Evolutionary conservation across 1,139 yeast genomes (phyloP), one percentile per base, ranked within the genome.

Genomic region (Taphrina pruni): DNA sequence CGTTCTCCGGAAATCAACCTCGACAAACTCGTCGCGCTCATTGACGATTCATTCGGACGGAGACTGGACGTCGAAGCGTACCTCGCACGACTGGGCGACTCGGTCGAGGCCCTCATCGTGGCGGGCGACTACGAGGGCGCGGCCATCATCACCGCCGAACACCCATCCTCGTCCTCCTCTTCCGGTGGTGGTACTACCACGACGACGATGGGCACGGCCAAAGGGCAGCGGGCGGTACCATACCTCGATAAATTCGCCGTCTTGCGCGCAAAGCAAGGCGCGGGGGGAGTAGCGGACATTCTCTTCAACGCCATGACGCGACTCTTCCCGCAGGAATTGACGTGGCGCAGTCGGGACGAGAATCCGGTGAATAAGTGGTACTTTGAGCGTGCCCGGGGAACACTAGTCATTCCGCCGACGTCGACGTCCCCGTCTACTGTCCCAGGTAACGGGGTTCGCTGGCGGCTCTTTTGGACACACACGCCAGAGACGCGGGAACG

Each of bases 311-410:
- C 89, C 14, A 86, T 94, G 80, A 81, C 81, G 66, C 86, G 85
- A 66, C 79, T 87, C 58, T 93, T 88, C 75, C 90, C 91, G 0
- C 78, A 83, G 14, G 97, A 90, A 75, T 78, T 94, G 21, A 80
- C 94, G 1, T 94, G 99, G 99, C 84, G 99, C 75, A 92, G 97
- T 1, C 81, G 97, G 66, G 85, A 85, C 72, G 84, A 80, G 70
- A 94, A 94, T 76, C 97, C 97, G 0, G 97, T 94, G 4, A 94
- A 94, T 79, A 92, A 92, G 75, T 94, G 99, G 99, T 94, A 94
- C 77, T 94, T 93, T 78, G 98, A 94, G 75, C 82, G 99, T 72
- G 88, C 97, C 62, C 81, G 84, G 50, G 97, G 97, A 0, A 86
- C 90, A 12, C 55, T 48, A 11, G 32, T 45, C 48, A 38, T 64